Conservation (phyloP, 108 stramenopile genomes). For the Schizochytrium sp. region DNA sequence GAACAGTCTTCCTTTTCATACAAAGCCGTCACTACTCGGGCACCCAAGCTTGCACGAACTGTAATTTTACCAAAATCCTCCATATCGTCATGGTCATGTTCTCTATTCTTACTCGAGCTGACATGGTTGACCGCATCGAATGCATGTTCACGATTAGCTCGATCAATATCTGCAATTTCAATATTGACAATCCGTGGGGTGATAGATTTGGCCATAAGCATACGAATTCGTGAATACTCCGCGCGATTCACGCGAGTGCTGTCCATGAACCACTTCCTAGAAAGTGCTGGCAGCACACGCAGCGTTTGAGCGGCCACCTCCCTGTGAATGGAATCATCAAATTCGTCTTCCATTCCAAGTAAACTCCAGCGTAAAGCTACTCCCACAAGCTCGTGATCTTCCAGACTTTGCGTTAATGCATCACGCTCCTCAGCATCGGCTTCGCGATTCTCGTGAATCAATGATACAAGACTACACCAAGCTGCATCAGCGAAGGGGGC, state of each 20-base stretch:
- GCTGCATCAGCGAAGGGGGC: neutral
- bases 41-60: conserved; percentile 15
- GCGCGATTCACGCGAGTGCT: neutral
- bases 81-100: neutral
- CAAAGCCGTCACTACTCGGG: conserved; percentile 43
- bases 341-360: neutral
- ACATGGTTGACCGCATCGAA: conserved; percentile 38
- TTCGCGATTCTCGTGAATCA: neutral
- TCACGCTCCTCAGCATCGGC: conserved; percentile 4
- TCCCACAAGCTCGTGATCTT: neutral
- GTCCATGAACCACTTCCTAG: conserved; percentile 50
- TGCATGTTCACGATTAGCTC: conserved; percentile 28
- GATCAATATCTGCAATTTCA: conserved; percentile 34
- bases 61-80: conserved; percentile 34
- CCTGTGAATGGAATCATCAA: neutral
- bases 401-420: neutral
- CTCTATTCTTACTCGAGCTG: neutral
- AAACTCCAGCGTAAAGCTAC: conserved; percentile 7
- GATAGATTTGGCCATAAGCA: neutral
- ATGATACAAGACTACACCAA: neutral
- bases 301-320: conserved; percentile 12
- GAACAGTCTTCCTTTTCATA: conserved; percentile 62
- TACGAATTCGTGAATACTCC: neutral
- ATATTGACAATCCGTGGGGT: conserved; percentile 18
- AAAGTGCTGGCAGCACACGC: conserved; percentile 46